phyloP scores from a whole-genome alignment of 169 alveolate species.

The Cryptosporidium viatorum region DNA sequence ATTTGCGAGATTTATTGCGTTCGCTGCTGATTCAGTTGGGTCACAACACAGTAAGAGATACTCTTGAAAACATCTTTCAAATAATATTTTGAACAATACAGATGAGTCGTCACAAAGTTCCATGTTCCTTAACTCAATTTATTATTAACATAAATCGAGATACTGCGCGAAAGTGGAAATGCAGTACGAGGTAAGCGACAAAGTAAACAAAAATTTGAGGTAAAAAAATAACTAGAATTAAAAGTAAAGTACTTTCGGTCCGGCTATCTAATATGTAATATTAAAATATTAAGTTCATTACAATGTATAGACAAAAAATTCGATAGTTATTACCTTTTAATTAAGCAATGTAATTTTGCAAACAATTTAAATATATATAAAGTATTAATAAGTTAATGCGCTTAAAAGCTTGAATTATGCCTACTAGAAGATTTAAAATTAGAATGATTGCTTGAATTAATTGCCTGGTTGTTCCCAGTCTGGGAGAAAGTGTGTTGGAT shows the following conservation, averaged over 20 bases:
- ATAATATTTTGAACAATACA: neutral
- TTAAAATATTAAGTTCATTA: neutral
- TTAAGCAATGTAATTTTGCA: neutral
- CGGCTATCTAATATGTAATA: neutral
- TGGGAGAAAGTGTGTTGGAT: constrained; percentile 12
- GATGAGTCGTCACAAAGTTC: constrained; percentile 1
- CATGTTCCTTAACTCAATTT: constrained; percentile 15
- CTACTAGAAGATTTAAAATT: constrained; percentile 14
- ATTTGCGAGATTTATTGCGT: constrained; percentile 40
- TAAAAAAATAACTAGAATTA: neutral
- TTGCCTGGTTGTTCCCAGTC: constrained; percentile 3
- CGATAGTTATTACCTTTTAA: neutral
- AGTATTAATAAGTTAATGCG: neutral
- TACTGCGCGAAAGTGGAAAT: constrained; percentile 18
- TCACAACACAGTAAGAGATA: constrained; percentile 34
- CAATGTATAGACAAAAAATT: neutral
- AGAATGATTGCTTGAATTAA: constrained; percentile 1
- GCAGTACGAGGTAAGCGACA: constrained; percentile 34
- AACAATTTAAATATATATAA: neutral
- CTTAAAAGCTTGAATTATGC: constrained; percentile 6
- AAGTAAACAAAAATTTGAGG: neutral
- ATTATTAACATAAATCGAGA: constrained; percentile 2
- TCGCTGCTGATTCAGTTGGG: constrained; percentile 33
- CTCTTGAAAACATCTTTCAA: constrained; percentile 47
- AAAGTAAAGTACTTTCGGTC: neutral